Evolutionary conservation across 2,329 filamentous ascomycete species (phyloP).

Genomic region (Alternaria dauci): DNA sequence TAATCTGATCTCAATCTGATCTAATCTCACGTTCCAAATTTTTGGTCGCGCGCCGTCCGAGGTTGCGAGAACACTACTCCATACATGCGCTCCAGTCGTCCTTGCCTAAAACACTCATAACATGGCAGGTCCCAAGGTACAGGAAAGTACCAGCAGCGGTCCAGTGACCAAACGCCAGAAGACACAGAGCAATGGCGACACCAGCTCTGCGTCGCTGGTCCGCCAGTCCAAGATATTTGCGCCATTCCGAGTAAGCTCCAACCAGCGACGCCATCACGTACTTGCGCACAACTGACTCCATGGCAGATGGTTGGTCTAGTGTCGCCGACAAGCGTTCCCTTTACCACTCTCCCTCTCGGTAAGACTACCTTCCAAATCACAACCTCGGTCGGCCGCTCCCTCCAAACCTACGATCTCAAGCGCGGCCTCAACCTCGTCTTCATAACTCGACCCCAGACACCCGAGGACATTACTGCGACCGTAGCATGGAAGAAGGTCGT

Average conservation of each 20-base stretch:
- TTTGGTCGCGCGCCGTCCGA: conserved; percentile 15
- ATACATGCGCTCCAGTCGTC: conserved; percentile 7
- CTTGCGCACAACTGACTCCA: conserved; percentile 15
- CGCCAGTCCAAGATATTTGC: conserved; percentile 82
- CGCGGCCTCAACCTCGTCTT: conserved; percentile 92
- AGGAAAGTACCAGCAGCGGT: conserved; percentile 43
- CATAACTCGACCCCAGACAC: conserved; percentile 89
- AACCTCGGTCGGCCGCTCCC: conserved; percentile 85
- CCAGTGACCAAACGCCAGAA: conserved; percentile 73
- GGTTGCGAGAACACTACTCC: conserved; percentile 18
- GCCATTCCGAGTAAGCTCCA: conserved; percentile 78
- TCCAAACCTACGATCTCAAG: conserved; percentile 96
- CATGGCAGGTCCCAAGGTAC: conserved; percentile 63
- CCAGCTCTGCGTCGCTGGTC: conserved; percentile 53
- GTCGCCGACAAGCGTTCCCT: conserved; percentile 88
- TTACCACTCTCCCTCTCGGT: conserved; percentile 86
- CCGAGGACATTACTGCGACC: conserved; percentile 83
- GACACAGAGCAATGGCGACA: conserved; percentile 43
- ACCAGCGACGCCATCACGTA: neutral
- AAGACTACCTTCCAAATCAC: conserved; percentile 98
- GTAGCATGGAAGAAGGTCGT: conserved; percentile 86
- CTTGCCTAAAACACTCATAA: conserved; percentile 4
- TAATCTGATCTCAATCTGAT: conserved; percentile 26
- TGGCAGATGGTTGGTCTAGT: conserved; percentile 87
- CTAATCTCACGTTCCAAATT: conserved; percentile 32